Conservation (phyloP, 306 rosid genomes). For the Quercus suber region DNA sequence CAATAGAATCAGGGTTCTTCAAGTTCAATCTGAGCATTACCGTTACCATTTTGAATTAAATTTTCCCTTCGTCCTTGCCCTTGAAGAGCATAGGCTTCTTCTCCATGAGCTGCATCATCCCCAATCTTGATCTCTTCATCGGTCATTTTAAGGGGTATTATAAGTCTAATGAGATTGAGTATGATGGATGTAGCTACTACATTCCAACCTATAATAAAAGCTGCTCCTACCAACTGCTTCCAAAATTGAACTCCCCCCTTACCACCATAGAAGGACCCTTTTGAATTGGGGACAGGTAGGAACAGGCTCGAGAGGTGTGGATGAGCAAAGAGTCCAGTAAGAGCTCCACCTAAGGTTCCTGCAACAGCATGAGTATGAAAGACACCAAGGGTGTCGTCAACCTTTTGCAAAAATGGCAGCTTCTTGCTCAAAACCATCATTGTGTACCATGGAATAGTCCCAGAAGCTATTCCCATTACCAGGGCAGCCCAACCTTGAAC, state of each 20-base stretch:
- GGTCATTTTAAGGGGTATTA: neutral
- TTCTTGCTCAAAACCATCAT: conserved; percentile 19
- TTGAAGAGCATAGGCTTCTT: conserved; percentile 21
- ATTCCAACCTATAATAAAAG: conserved; percentile 22
- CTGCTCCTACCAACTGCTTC: conserved; percentile 15
- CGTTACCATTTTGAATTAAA: neutral
- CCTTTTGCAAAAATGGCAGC: neutral
- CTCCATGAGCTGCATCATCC: conserved; percentile 23
- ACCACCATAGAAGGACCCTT: conserved; percentile 17
- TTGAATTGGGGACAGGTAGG: neutral
- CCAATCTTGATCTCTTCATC: conserved; percentile 9
- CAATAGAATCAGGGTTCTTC: neutral
- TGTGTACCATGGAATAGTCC: conserved; percentile 20
- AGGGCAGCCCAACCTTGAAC: conserved; percentile 25
- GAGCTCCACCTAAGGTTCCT: conserved; percentile 15
- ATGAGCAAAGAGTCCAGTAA: conserved; percentile 15
- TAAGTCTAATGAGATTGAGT: neutral
- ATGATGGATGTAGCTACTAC: conserved; percentile 8
- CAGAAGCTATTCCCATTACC: conserved; percentile 18
- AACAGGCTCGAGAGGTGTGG: neutral
- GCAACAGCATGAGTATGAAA: conserved; percentile 19
- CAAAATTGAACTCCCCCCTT: neutral
- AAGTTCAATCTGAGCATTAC: neutral
- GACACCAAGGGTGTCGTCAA: conserved; percentile 26
- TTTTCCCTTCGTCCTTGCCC: conserved; percentile 10